Evolutionary conservation across 495 filamentous ascomycete species (phyloP).

Genomic region (Cercophora samala): DNA sequence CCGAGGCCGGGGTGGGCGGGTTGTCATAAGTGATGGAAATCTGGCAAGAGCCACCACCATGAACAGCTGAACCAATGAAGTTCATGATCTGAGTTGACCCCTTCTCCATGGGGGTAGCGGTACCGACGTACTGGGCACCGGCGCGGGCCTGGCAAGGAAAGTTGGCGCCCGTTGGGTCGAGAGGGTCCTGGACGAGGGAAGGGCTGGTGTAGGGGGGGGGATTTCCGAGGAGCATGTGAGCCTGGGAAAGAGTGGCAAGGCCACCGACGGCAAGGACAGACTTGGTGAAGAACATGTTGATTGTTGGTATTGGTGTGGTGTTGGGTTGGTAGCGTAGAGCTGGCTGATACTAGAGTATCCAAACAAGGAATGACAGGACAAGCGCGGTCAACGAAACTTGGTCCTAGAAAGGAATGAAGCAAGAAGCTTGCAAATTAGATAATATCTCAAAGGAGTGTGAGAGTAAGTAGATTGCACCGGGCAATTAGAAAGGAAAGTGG

Average conservation of each 20-base stretch:
- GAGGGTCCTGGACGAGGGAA: conserved; percentile 47
- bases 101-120: conserved; percentile 47
- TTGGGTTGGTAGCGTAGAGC: conserved; percentile 19
- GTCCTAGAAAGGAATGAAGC: conserved; percentile 6
- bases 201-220: conserved; percentile 66
- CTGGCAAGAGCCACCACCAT: conserved; percentile 87
- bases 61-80: conserved; percentile 63
- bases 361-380: conserved; percentile 15
- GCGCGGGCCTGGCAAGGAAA: conserved; percentile 70
- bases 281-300: conserved; percentile 44
- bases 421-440: conserved; percentile 3
- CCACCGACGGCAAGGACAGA: conserved; percentile 29
- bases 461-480: conserved; percentile 18
- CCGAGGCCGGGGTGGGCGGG: conserved; percentile 52
- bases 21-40: conserved; percentile 75
- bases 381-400: conserved; percentile 18
- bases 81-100: conserved; percentile 52
- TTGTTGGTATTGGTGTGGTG: conserved; percentile 6
- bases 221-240: conserved; percentile 68
- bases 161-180: conserved; percentile 55
- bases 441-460: conserved; percentile 20
- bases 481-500: conserved; percentile 16
- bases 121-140: conserved; percentile 41
- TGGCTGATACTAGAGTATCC: conserved; percentile 16
- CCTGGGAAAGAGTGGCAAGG: conserved; percentile 51